Conservation (phyloP, 2,329 filamentous ascomycete species). For the Alternaria triticina region DNA sequence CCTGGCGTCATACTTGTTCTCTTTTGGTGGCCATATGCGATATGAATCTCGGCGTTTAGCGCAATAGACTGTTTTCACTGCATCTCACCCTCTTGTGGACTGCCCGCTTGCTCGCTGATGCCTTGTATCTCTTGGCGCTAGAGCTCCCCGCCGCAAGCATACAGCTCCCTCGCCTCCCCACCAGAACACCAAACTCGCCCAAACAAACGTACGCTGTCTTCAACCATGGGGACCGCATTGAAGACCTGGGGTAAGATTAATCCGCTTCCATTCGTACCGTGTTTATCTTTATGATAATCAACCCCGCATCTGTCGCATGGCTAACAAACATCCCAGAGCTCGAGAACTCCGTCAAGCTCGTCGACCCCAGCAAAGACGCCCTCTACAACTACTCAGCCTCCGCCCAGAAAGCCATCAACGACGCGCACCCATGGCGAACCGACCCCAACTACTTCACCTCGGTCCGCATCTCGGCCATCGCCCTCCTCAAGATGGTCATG, state of each 20-base stretch:
- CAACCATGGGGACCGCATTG: constrained; percentile 43
- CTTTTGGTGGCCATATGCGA: not conserved
- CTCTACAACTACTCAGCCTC: constrained; percentile 82
- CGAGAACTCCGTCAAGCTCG: constrained; percentile 79
- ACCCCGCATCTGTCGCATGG: no score
- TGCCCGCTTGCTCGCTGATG: constrained; percentile 21
- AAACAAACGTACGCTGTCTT: constrained; percentile 4
- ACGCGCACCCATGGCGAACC: constrained; percentile 74
- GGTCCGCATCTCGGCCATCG: constrained; percentile 90
- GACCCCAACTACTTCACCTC: constrained; percentile 90
- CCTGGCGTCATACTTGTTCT: not conserved
- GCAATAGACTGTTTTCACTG: not conserved
- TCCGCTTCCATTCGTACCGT: no score
- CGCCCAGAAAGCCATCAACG: constrained; percentile 70
- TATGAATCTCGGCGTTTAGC: not conserved
- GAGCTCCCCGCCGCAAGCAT: constrained; percentile 33
- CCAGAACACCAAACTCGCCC: constrained; percentile 10
- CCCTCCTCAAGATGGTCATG: constrained; percentile 98
- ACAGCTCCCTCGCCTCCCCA: constrained; percentile 15
- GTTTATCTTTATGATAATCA: no score
- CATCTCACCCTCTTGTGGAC: not conserved
- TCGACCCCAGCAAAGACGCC: constrained; percentile 86
- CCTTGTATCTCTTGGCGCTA: constrained; percentile 34
- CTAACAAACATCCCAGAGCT: constrained; percentile 67
- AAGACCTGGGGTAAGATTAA: constrained; percentile 45